Evolutionary conservation across 1,284 basidiomycete genomes (phyloP), one percentile per base, ranked within the genome.

Genomic region (Marasmius sp.): DNA sequence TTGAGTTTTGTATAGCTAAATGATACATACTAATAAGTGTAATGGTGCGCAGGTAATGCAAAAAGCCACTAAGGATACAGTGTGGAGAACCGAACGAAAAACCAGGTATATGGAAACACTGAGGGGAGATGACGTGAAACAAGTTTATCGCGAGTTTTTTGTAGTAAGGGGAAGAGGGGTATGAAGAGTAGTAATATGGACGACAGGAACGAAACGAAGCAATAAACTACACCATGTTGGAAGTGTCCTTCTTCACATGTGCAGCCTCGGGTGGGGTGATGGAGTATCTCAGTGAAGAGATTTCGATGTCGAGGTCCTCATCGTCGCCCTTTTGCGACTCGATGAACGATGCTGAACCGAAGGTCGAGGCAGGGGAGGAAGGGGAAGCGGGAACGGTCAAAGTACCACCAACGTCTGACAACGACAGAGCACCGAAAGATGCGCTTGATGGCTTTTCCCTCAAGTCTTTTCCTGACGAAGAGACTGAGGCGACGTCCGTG

Each of bases 401-500:
- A 1, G 75, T 70, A 38, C 77, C 78, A 22, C 74, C 74, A 37
- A 77, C 72, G 61, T 80, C 78, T 34, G 70, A 64, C 36, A 80
- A 67, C 2, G 70, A 70, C 43, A 79, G 60, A n/a, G 64, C 71
- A 34, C 77, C 75, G 61, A 75, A 78, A 0, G 78, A 76, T 20
- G 57, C 60, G 54, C 64, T 66, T 65, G 74, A 71, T 5, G 63
- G 62, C 61, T 75, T 74, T 47, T 75, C 70, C 38, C 72, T 63
- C 58, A 68, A 66, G 41, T 66, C 61, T 36, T 67, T 73, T 58
- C 75, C 76, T 22, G 64, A 56, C 47, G 51, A 63, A n/a, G 51
- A 53, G 7, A 68, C 65, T 12, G 73, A 75, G 58, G 11, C 45
- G 45, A 80, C 67, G 61, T 77, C 73, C 14, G 80, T 79, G 69